Evolutionary conservation across 140 eudicot species (phyloP), one percentile per base, ranked within the genome.

Genomic region (Ambrosia hybrid): DNA sequence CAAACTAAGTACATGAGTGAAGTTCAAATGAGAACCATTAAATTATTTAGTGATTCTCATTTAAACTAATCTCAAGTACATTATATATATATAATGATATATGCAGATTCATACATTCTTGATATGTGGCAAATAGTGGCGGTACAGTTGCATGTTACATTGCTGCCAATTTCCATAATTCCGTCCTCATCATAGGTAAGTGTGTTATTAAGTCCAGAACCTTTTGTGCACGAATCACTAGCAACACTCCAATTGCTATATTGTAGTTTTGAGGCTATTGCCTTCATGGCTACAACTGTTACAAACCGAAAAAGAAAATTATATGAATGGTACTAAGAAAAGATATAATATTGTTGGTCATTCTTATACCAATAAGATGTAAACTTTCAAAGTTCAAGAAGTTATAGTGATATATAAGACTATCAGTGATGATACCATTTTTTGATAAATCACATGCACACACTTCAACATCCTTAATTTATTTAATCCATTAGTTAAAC

Each of bases 101-200:
- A n/a, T n/a, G 16, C 10, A 48, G 51, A 17, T 78, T 4, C 83
- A 9, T 90, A 93, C 98, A 93, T 87, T 73, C 15, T 66, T 13
- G 91, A 77, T 21, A 90, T 86, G 63, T 90, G 97, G 85, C 98
- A 90, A 64, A 84, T 78, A 9, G 96, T 73, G 82, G 45, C 53
- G 76, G 30, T 72, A 78, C 98, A 90, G 71, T 79, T 52, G 60
- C 98, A 92, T 48, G 81, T 83, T 37, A 92, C 86, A 46, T 67
- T 70, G 82, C 95, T 80, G n/a, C 79, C 45, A n/a, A 73, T 1
- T 13, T 5, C 5, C 9, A 73, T 9, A 57, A 57, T 34, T 39
- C 45, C 59, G 0, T 1, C 4, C 0, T 1, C 37, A 10, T 34
- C 30, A 6, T 0, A 1, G 58, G 14, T 4, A 9, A 30, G 2